A percentile compares a stretch with the other conserved stretches of the same genome.
Evolutionary conservation across 495 filamentous ascomycete genomes (phyloP).

Genomic region (Physcia stellaris): DNA sequence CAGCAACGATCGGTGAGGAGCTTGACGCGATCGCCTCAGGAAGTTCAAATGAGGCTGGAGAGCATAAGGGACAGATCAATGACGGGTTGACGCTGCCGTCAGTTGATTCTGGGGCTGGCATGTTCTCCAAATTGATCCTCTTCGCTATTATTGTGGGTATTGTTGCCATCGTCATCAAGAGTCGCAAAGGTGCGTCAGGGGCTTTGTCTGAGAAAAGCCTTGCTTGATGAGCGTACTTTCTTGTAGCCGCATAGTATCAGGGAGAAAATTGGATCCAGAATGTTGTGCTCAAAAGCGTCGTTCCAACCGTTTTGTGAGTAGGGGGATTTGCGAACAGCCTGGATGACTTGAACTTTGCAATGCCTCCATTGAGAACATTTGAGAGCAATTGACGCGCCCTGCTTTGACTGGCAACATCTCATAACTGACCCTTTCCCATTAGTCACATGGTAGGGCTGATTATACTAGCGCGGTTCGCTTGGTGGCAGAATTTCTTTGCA

Average conservation of each 20-base stretch:
- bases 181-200: conserved; percentile 13
- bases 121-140: conserved; percentile 28
- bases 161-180: conserved; percentile 25
- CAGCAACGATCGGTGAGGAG: conserved; percentile 20
- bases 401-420: too few relatives aligned
- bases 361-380: too few relatives aligned
- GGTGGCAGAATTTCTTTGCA: too few relatives aligned
- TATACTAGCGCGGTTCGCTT: too few relatives aligned
- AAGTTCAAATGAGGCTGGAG: conserved; percentile 3
- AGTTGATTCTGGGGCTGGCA: conserved; percentile 14
- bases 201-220: conserved; percentile 26
- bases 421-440: too few relatives aligned
- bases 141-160: conserved; percentile 27
- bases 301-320: not conserved
- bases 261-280: not conserved
- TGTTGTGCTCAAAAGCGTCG: not conserved
- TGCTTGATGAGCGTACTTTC: conserved; percentile 17
- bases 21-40: conserved; percentile 23
- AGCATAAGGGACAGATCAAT: conserved; percentile 9
- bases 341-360: too few relatives aligned
- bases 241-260: not conserved
- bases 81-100: conserved; percentile 13
- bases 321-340: too few relatives aligned
- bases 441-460: too few relatives aligned
- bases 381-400: too few relatives aligned